phyloP scores from a whole-genome alignment of 2,329 filamentous ascomycete genomes.

The Exophiala lecanii-corni region DNA sequence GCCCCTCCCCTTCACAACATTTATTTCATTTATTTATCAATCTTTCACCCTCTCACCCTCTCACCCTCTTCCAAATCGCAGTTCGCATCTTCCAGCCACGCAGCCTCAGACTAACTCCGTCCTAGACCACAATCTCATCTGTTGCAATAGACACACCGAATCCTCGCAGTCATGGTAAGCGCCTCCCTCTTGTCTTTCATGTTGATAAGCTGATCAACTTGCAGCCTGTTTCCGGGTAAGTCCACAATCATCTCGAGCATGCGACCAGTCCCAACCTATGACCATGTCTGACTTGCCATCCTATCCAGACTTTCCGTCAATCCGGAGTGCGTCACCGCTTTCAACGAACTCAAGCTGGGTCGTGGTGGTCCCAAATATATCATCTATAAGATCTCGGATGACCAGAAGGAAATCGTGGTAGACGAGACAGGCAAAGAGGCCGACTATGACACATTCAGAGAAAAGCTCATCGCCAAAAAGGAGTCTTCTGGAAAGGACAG shows the following conservation, averaged over 20 bases:
- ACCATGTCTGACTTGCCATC: constrained; percentile 12
- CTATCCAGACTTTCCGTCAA: constrained; percentile 40
- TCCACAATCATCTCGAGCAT: constrained; percentile 9
- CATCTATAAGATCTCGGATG: constrained; percentile 50
- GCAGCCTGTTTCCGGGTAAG: constrained; percentile 28
- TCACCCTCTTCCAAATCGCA: neutral
- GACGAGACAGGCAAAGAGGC: constrained; percentile 41
- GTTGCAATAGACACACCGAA: neutral
- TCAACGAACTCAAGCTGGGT: constrained; percentile 46
- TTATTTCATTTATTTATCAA: too few relatives aligned
- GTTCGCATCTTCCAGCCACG: too few relatives aligned
- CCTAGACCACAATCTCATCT: neutral
- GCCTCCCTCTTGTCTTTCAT: neutral
- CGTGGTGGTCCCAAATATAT: constrained; percentile 45
- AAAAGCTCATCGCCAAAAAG: constrained; percentile 40
- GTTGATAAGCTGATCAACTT: constrained; percentile 9
- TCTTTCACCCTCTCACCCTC: neutral
- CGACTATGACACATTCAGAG: constrained; percentile 47
- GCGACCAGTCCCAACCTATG: neutral
- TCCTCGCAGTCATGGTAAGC: constrained; percentile 21
- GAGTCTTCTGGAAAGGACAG: constrained; percentile 40
- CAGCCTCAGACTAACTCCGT: neutral
- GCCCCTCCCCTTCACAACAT: too few relatives aligned
- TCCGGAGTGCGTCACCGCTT: constrained; percentile 43
- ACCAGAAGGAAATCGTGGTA: constrained; percentile 47